Conservation (phyloP, 306 rosid species). For the Alnus glutinosa region DNA sequence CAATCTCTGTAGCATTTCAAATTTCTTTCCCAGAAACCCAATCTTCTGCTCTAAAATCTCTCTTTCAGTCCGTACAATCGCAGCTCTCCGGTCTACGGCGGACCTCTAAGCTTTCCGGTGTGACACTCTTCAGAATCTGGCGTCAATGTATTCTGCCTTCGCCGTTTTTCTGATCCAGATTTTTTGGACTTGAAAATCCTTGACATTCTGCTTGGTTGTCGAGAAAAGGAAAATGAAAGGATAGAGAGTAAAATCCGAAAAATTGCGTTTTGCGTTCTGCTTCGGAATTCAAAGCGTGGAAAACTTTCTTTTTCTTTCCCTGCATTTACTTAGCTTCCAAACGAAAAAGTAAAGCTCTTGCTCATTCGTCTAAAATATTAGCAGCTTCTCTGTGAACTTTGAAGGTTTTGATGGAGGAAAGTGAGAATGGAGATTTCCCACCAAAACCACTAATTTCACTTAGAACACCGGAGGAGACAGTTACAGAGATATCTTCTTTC, state of each 20-base stretch:
- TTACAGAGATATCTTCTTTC: slow-evolving; percentile 28
- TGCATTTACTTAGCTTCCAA: background rate
- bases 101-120: background rate
- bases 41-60: background rate
- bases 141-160: background rate
- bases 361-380: background rate
- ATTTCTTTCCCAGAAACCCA: background rate
- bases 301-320: slow-evolving; percentile 23
- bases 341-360: background rate
- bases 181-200: background rate
- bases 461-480: slow-evolving; percentile 37
- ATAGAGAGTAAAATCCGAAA: background rate
- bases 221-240: background rate
- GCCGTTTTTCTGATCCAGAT: background rate
- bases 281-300: background rate
- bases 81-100: background rate
- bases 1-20: background rate
- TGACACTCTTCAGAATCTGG: background rate
- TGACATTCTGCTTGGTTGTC: background rate
- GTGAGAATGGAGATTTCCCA: slow-evolving; percentile 54
- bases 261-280: background rate
- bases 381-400: slow-evolving; percentile 13
- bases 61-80: background rate
- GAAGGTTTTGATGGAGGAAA: slow-evolving; percentile 70
- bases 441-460: slow-evolving; percentile 18